A percentile compares a stretch with the other conserved stretches of the same genome.
Conservation (phyloP, 2,329 filamentous ascomycete species). For the Fusarium fujikuroi region DNA sequence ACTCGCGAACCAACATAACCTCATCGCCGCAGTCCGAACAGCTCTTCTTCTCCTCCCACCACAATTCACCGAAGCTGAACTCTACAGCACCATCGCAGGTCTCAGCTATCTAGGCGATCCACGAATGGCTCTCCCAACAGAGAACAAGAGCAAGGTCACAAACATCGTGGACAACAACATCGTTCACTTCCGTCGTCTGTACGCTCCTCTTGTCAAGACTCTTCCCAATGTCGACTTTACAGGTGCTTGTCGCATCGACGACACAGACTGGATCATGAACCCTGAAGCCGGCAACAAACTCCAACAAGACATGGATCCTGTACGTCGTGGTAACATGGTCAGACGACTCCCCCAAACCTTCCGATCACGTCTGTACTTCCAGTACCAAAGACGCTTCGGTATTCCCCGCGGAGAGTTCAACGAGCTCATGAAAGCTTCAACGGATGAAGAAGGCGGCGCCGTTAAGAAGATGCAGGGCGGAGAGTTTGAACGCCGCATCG, state of each 20-base stretch:
- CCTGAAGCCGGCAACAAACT: conserved; percentile 72
- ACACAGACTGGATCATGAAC: conserved; percentile 54
- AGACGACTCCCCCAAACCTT: conserved; percentile 88
- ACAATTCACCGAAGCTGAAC: conserved; percentile 83
- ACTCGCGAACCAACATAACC: conserved; percentile 94
- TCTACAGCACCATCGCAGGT: conserved; percentile 91
- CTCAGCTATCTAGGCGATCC: conserved; percentile 96
- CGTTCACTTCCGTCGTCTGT: conserved; percentile 89
- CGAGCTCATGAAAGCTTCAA: conserved; percentile 81
- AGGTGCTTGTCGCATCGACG: conserved; percentile 58
- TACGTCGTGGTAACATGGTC: conserved; percentile 95
- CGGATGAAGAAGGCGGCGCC: conserved; percentile 74
- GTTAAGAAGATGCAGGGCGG: conserved; percentile 82
- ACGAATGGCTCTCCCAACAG: conserved; percentile 90
- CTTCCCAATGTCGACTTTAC: conserved; percentile 88
- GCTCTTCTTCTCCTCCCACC: conserved; percentile 87
- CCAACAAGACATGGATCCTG: conserved; percentile 90
- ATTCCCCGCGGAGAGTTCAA: conserved; percentile 88
- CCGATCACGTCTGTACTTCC: conserved; percentile 89
- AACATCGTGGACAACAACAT: conserved; percentile 96
- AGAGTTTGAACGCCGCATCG: conserved; percentile 87
- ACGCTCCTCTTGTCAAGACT: conserved; percentile 87
- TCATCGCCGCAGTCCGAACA: conserved; percentile 90
- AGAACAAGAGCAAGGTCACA: conserved; percentile 90
- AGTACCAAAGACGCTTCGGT: conserved; percentile 89